Conservation (phyloP, 2,329 filamentous ascomycete species). For the Venturia carpophila region DNA sequence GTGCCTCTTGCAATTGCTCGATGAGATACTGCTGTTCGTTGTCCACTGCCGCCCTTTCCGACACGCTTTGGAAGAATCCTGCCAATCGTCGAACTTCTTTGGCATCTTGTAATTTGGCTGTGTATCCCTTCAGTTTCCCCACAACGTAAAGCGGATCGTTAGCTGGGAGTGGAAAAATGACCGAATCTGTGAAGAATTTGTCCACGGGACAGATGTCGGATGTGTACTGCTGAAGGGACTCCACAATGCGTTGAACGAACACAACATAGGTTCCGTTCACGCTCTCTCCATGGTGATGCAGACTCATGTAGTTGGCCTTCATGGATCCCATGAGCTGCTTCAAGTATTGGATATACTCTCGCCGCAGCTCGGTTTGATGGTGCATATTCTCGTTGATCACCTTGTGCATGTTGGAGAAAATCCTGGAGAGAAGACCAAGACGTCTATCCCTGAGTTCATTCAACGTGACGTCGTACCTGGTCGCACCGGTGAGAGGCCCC, state of each 20-base stretch:
- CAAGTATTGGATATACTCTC: slow-evolving; percentile 45
- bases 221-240: slow-evolving; percentile 53
- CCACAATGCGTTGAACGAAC: slow-evolving; percentile 54
- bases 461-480: slow-evolving; percentile 41
- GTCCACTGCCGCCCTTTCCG: slow-evolving; percentile 51
- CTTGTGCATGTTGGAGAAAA: slow-evolving; percentile 51
- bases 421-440: slow-evolving; percentile 46
- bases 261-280: slow-evolving; percentile 50
- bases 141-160: slow-evolving; percentile 56
- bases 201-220: slow-evolving; percentile 50
- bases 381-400: slow-evolving; percentile 27
- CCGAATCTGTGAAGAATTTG: slow-evolving; percentile 53
- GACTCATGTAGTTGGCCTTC: slow-evolving; percentile 52
- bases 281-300: slow-evolving; percentile 30
- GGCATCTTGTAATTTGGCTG: slow-evolving; percentile 42
- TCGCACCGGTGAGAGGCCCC: slow-evolving; percentile 22
- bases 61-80: slow-evolving; percentile 52
- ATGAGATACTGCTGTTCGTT: slow-evolving; percentile 50
- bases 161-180: slow-evolving; percentile 51
- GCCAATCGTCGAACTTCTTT: slow-evolving; percentile 48
- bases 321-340: slow-evolving; percentile 52
- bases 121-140: slow-evolving; percentile 52
- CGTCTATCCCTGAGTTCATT: slow-evolving; percentile 48
- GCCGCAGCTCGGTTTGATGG: slow-evolving; percentile 31
- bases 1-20: slow-evolving; percentile 45